These are phyloP conservation scores for Hericium alpestre DNA, from an alignment of 768 basidiomycete species.

Conservation along the genomic window DNA sequence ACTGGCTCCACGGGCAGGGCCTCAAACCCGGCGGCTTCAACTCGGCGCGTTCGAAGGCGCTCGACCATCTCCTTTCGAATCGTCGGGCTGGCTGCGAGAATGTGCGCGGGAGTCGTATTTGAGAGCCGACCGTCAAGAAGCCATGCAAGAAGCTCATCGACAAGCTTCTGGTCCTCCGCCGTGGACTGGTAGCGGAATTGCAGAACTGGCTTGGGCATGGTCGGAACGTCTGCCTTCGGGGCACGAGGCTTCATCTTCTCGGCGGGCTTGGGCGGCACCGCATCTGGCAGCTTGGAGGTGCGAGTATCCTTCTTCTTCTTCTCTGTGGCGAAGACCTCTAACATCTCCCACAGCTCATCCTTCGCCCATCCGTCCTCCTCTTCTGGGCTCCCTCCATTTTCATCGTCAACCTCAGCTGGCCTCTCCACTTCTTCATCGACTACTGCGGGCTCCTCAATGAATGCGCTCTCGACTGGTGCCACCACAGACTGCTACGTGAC, in stretches of 20 bases:
- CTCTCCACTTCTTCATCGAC: neutral
- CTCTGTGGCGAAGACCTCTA: neutral
- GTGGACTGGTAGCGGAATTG: neutral
- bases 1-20: neutral
- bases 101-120: neutral
- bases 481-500: neutral
- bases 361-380: neutral
- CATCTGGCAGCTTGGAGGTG: neutral
- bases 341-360: neutral
- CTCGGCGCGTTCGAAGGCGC: neutral
- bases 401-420: neutral
- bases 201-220: neutral
- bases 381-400: neutral
- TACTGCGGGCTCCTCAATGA: neutral
- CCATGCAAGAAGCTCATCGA: neutral
- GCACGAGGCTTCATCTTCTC: neutral
- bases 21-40: neutral
- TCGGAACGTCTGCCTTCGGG: neutral
- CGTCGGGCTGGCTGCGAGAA: neutral
- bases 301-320: neutral
- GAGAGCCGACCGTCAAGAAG: neutral
- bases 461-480: neutral
- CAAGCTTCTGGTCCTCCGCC: neutral
- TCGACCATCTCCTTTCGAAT: neutral
- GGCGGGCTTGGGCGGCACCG: neutral